Percentiles rank a stretch among this genome's conserved stretches.
These are phyloP conservation scores for Fennellomyces sp. DNA, from an alignment of 371 early-diverging fungal genomes.

Conservation along the genomic window DNA sequence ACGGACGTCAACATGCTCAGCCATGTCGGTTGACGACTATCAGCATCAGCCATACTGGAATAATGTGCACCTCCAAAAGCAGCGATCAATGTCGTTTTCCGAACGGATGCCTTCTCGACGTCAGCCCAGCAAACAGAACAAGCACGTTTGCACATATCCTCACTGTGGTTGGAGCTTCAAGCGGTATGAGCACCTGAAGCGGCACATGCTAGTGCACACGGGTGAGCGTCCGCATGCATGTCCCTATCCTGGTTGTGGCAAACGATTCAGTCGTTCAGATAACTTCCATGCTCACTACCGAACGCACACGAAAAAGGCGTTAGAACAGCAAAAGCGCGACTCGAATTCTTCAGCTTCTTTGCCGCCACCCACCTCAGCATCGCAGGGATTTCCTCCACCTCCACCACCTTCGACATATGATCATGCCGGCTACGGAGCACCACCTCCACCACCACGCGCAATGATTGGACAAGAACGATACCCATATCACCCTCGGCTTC, in stretches of 20 bases:
- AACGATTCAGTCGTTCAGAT: conserved; percentile 78
- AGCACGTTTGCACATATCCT: conserved; percentile 59
- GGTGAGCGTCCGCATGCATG: conserved; percentile 72
- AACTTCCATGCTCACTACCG: conserved; percentile 69
- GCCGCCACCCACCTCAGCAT: background rate
- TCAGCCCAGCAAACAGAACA: conserved; percentile 45
- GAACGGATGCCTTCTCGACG: conserved; percentile 23
- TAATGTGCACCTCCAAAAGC: conserved; percentile 14
- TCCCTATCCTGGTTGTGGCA: conserved; percentile 68
- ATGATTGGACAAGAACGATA: conserved; percentile 13
- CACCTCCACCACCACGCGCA: conserved; percentile 3
- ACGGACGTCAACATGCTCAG: conserved; percentile 22
- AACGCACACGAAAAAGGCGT: conserved; percentile 53
- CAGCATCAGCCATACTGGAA: conserved; percentile 36
- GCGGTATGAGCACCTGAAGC: conserved; percentile 83
- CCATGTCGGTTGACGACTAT: conserved; percentile 21
- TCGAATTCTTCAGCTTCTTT: conserved; percentile 1
- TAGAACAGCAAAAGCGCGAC: conserved; percentile 32
- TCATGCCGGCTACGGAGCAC: conserved; percentile 1
- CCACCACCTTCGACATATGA: conserved; percentile 7
- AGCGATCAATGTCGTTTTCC: conserved; percentile 26
- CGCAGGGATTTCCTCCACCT: background rate
- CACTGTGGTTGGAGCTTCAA: conserved; percentile 71
- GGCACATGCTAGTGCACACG: conserved; percentile 79
- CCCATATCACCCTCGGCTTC: conserved; percentile 16